Evolutionary conservation across 2,329 filamentous ascomycete genomes (phyloP), one percentile per base, ranked within the genome.

Genomic region (Pyricularia pennisetigena): DNA sequence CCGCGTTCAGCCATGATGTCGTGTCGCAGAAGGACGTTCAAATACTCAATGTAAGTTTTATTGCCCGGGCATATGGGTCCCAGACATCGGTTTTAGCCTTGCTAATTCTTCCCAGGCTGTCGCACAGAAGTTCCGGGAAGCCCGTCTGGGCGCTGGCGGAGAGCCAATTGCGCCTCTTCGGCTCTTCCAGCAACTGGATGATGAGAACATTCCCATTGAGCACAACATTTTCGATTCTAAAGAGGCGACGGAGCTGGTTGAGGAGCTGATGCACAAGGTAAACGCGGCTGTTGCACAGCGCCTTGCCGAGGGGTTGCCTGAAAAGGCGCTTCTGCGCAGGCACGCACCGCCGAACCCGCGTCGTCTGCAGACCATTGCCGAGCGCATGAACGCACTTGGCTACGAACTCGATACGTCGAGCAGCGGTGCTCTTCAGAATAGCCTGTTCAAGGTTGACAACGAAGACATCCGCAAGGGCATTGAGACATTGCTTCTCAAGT

Each of bases 131-230:
- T 96, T 98, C 85, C 90, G 93, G 62, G 92, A 97, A 80, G 84
- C 88, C 66, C 91, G 95, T 69, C 90, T 97, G 69, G 92, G 91
- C 68, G 90, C 93, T 67, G 90, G 91, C 49, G 88, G 88, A 62
- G 88, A 91, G 71, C 88, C 91, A 14, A 91, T 97, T 73, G 91
- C 94, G 41, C 90, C 94, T 59, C 86, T 99, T 67, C 91, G 95
- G 69, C 85, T 99, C 64, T 83, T 98, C 70, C 93, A 97, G 79
- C 94, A 97, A 80, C 85, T 98, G 59, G 95, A 99, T 73, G 95
- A 99, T 73, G 95, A 99, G 83, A 98, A 98, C 78, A 93, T 97
- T 67, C 95, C 94, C 2, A 94, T 98, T 59, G 93, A 97, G 81
- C 88, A 93, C 77, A 99, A 98, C 81, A 91, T 99, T 71, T 99